These are phyloP conservation scores for Rhododendron vialii DNA, from an alignment of 148 eudicot species.

Conservation along the genomic window DNA sequence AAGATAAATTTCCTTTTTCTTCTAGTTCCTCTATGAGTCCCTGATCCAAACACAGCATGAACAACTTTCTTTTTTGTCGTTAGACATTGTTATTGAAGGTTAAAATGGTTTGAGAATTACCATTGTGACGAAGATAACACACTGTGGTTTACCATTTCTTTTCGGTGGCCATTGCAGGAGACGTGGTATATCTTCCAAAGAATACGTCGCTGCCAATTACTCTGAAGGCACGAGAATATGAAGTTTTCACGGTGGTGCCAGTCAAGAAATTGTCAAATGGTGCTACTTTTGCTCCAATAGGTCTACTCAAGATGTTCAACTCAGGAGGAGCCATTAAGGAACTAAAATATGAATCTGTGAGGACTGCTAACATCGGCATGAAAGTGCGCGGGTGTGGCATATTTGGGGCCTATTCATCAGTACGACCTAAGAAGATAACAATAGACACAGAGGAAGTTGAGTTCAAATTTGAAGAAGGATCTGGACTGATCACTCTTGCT, in stretches of 20 bases:
- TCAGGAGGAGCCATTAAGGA: slow-evolving; percentile 76
- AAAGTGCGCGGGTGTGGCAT: slow-evolving; percentile 62
- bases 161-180: slow-evolving; percentile 43
- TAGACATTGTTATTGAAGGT: background rate
- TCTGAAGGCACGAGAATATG: slow-evolving; percentile 58
- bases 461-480: slow-evolving; percentile 43
- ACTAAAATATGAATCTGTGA: slow-evolving; percentile 38
- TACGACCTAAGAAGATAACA: slow-evolving; percentile 46
- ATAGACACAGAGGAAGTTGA: slow-evolving; percentile 41
- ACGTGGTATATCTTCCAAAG: slow-evolving; percentile 53
- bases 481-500: slow-evolving; percentile 47
- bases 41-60: background rate
- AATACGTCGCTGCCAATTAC: slow-evolving; percentile 54
- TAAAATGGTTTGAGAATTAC: background rate
- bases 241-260: slow-evolving; percentile 75
- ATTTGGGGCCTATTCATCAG: slow-evolving; percentile 71
- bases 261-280: slow-evolving; percentile 48
- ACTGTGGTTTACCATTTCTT: background rate
- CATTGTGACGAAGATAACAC: background rate
- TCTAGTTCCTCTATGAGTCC: background rate
- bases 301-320: slow-evolving; percentile 70
- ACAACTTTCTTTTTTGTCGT: background rate
- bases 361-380: slow-evolving; percentile 25
- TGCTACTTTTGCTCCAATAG: slow-evolving; percentile 60
- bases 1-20: background rate